A percentile compares a stretch with the other conserved stretches of the same genome.
These are phyloP conservation scores for Teunomyces lycoperdinae DNA, from an alignment of 805 yeast genomes.

Conservation along the genomic window DNA sequence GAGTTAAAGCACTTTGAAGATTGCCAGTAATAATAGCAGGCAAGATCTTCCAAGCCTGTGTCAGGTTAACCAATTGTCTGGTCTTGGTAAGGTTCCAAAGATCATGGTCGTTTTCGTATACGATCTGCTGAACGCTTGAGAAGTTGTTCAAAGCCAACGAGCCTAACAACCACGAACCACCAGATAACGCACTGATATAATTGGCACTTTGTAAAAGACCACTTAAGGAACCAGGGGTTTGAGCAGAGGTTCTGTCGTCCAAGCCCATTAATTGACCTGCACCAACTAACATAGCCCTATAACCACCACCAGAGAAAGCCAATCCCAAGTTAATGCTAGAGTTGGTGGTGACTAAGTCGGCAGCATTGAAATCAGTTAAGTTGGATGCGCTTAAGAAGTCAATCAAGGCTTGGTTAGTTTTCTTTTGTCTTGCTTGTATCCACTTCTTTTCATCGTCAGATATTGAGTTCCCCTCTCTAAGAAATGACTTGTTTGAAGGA, in stretches of 20 bases:
- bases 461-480: conserved; percentile 25
- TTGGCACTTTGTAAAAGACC: conserved; percentile 71
- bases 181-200: conserved; percentile 75
- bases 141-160: conserved; percentile 68
- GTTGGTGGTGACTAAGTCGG: conserved; percentile 16
- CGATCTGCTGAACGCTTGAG: conserved; percentile 64
- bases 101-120: conserved; percentile 26
- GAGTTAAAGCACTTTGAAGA: conserved; percentile 25
- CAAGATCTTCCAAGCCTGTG: conserved; percentile 15
- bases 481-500: conserved; percentile 17
- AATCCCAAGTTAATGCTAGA: conserved; percentile 25
- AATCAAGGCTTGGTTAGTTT: conserved; percentile 21
- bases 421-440: conserved; percentile 21
- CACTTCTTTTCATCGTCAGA: conserved; percentile 24
- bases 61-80: conserved; percentile 26
- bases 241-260: conserved; percentile 65
- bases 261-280: conserved; percentile 81
- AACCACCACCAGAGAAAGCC: conserved; percentile 42
- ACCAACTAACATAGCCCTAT: conserved; percentile 58
- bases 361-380: conserved; percentile 20
- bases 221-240: conserved; percentile 51
- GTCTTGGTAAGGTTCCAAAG: conserved; percentile 34
- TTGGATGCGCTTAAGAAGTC: conserved; percentile 21
- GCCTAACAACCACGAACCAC: conserved; percentile 81
- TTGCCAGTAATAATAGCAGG: conserved; percentile 20